Conservation (phyloP, 1,284 basidiomycete genomes). For the Rhodotorula sp. region DNA sequence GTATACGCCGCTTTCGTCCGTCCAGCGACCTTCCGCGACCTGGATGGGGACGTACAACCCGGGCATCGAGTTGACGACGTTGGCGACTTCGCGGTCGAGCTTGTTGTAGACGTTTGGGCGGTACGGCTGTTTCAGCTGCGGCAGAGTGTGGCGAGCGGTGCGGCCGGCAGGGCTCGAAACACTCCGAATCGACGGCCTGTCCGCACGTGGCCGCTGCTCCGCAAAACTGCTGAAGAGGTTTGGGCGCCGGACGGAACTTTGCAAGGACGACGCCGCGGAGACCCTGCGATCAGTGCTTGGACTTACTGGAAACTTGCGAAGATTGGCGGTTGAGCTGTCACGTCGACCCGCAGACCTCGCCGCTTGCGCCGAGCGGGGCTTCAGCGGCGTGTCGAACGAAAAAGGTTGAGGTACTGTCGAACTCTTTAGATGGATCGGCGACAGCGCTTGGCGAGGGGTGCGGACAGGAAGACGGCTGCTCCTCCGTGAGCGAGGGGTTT, state of each 20-base stretch:
- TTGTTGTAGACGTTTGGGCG: conserved; percentile 80
- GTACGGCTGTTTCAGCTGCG: conserved; percentile 59
- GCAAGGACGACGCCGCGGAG: not conserved
- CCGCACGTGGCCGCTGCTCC: not conserved
- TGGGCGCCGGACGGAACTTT: too few relatives aligned
- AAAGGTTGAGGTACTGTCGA: conserved; percentile 20
- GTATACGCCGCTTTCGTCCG: conserved; percentile 87
- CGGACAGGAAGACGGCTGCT: conserved; percentile 3
- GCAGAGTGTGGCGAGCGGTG: conserved; percentile 2
- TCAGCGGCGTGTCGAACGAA: conserved; percentile 15
- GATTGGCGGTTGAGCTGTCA: not conserved
- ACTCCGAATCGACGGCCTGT: not conserved
- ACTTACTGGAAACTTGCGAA: too few relatives aligned
- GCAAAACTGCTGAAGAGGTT: conserved; percentile 7
- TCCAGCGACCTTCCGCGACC: conserved; percentile 77
- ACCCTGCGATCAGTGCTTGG: too few relatives aligned
- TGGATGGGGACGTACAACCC: conserved; percentile 65
- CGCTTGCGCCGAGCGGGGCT: not conserved
- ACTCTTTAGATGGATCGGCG: not conserved
- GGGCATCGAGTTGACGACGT: conserved; percentile 81
- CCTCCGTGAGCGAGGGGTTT: not conserved
- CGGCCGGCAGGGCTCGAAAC: not conserved
- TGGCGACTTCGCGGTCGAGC: conserved; percentile 85
- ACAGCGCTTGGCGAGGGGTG: not conserved
- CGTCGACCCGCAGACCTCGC: not conserved